Evolutionary conservation across 202 grass and related monocot genomes (phyloP), one percentile per base, ranked within the genome.

Genomic region (Schoenoplectus tabernaemontani): DNA sequence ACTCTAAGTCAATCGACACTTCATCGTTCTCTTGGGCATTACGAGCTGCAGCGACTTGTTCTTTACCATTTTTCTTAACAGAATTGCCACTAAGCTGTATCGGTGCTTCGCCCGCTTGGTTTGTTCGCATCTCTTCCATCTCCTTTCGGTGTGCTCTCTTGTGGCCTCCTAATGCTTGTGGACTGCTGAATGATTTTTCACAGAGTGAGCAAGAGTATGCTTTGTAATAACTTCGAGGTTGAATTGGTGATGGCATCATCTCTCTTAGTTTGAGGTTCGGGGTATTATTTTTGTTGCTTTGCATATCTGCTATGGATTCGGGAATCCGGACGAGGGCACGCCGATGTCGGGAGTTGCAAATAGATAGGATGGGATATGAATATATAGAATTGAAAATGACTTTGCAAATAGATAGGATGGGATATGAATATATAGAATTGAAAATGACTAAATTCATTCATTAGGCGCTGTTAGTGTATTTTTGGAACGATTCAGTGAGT

Each of bases 111-210:
- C 44, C 58, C 6, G 0, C 39, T 8, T 64, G 7, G 33, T 19
- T 51, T 13, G n/a, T 67, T 68, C 79, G 36, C n/a, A 59, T 64
- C 43, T 69, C 69, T 59, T 82, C 59, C 44, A 82, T 86, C 46
- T 82, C 84, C 78, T 67, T 86, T 59, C 84, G 54, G 22, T 86
- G 84, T 60, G 84, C 69, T 66, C 65, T 77, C 47, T 86, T 78
- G 68, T 86, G 84, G 0, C 84, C 79, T 12, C 84, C 84, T 67
- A 86, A 48, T 59, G 84, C 84, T 67, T 86, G 84, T 8, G 73
- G 51, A 28, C 78, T 85, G 28, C 42, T 41, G n/a, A 85, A 85
- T 42, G 10, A 50, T 43, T 64, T 85, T 32, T 4, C 46, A 20
- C 83, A 81, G 8, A 59, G 66, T 3, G 65, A 66, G 62, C 83